phyloP scores from a whole-genome alignment of 139 green algal genomes.

The Volvox africanus region DNA sequence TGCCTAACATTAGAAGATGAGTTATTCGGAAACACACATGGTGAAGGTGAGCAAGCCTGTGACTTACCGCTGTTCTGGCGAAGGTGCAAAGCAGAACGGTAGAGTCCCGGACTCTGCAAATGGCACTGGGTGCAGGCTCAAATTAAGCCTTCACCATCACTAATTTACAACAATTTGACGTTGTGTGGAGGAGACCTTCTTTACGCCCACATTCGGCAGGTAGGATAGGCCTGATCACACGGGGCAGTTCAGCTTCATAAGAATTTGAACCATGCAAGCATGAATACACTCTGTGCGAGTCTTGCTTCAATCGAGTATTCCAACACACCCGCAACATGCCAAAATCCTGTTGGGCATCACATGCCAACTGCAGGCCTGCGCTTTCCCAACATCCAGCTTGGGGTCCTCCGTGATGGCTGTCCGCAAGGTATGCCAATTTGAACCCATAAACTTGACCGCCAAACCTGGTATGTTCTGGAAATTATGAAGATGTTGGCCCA shows the following conservation, averaged over 20 bases:
- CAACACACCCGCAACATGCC: neutral
- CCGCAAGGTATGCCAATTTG: neutral
- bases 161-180: slow-evolving; percentile 50
- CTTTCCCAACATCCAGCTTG: neutral
- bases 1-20: neutral
- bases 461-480: too few species aligned
- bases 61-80: neutral
- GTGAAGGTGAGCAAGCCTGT: slow-evolving; percentile 9
- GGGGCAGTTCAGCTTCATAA: too few species aligned
- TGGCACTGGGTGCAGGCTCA: slow-evolving; percentile 16
- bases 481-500: too few species aligned
- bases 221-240: neutral
- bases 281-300: too few species aligned
- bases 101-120: neutral
- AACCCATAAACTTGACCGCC: too few species aligned
- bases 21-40: slow-evolving; percentile 19
- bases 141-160: slow-evolving; percentile 45
- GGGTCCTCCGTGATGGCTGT: neutral
- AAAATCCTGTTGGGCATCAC: neutral
- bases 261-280: too few species aligned
- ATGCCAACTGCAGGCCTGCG: slow-evolving; percentile 16
- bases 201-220: slow-evolving; percentile 50
- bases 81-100: neutral
- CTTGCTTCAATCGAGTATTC: too few species aligned
- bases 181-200: slow-evolving; percentile 7